Percentiles rank a stretch among this genome's conserved stretches.
Conservation (phyloP, 2,329 filamentous ascomycete genomes). For the Curvularia sp. region DNA sequence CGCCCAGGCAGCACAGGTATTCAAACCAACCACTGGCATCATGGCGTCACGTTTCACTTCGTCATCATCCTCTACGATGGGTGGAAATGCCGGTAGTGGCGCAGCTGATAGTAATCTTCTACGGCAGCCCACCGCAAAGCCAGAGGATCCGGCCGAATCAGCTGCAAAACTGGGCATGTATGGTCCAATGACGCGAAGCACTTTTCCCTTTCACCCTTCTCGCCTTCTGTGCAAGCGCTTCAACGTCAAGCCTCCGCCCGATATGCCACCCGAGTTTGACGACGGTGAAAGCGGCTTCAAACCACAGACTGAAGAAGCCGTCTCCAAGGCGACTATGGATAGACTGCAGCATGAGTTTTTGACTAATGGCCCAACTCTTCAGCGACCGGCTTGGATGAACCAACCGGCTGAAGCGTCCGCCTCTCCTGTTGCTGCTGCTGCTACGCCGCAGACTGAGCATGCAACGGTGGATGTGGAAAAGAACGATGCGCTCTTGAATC, state of each 20-base stretch:
- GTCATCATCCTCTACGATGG: slow-evolving; percentile 50
- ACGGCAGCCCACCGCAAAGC: slow-evolving; percentile 62
- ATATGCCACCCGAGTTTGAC: slow-evolving; percentile 62
- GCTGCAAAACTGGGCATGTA: slow-evolving; percentile 94
- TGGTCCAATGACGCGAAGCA: slow-evolving; percentile 80
- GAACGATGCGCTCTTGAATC: slow-evolving; percentile 79
- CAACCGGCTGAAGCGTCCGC: slow-evolving; percentile 6
- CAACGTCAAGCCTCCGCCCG: slow-evolving; percentile 77
- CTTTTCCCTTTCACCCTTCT: slow-evolving; percentile 76
- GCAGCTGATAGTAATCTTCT: slow-evolving; percentile 47
- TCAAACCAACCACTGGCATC: slow-evolving; percentile 87
- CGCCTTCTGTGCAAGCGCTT: slow-evolving; percentile 93
- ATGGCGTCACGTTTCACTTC: slow-evolving; percentile 94
- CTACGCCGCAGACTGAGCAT: slow-evolving; percentile 20
- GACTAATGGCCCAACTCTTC: slow-evolving; percentile 35
- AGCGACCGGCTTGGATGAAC: slow-evolving; percentile 42
- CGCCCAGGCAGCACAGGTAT: slow-evolving; percentile 74
- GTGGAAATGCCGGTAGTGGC: slow-evolving; percentile 7
- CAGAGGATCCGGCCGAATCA: slow-evolving; percentile 78
- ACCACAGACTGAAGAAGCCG: slow-evolving; percentile 53
- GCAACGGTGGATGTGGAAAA: slow-evolving; percentile 70
- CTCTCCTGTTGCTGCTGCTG: slow-evolving; percentile 2
- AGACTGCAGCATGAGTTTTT: slow-evolving; percentile 43
- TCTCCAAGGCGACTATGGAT: slow-evolving; percentile 61
- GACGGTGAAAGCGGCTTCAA: slow-evolving; percentile 42